These are phyloP conservation scores for Stachybotrys chlorohalonatus DNA, from an alignment of 2,329 filamentous ascomycete species.

Conservation along the genomic window DNA sequence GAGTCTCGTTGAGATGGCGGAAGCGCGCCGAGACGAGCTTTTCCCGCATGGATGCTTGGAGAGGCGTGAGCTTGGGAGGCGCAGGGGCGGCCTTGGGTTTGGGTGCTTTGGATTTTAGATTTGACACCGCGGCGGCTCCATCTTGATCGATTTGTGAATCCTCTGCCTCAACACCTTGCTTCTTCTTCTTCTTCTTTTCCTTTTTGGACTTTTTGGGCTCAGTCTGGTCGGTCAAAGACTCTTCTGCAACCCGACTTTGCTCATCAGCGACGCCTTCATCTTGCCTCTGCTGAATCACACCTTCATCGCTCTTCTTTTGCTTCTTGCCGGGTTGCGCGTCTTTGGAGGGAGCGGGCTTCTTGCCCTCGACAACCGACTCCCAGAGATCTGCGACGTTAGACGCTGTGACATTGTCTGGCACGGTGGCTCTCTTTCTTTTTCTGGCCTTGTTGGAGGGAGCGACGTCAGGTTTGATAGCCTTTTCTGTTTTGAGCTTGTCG, in stretches of 20 bases:
- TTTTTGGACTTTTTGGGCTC: constrained; percentile 11
- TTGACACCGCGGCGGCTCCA: constrained; percentile 7
- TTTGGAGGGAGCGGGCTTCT: constrained; percentile 20
- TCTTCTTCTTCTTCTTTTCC: constrained; percentile 28
- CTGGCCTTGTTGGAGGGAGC: constrained; percentile 37
- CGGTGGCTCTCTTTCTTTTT: constrained; percentile 43
- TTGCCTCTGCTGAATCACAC: constrained; percentile 22
- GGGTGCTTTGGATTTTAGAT: background rate
- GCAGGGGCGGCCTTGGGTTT: constrained; percentile 22
- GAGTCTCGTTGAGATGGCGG: constrained; percentile 91
- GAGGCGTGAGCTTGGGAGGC: constrained; percentile 66
- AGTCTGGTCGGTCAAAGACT: background rate
- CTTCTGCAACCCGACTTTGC: background rate
- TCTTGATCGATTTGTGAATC: constrained; percentile 5
- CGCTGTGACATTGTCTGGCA: constrained; percentile 42
- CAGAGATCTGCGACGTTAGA: constrained; percentile 72
- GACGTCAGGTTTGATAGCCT: constrained; percentile 22
- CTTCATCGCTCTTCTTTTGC: constrained; percentile 17
- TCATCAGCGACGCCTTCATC: constrained; percentile 8
- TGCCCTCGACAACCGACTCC: constrained; percentile 69
- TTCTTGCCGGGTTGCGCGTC: constrained; percentile 20
- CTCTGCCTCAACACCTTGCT: constrained; percentile 15
- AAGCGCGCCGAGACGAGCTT: constrained; percentile 94
- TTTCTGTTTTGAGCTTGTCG: constrained; percentile 60
- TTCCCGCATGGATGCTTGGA: constrained; percentile 88